Evolutionary conservation across 352 stramenopile species (phyloP), one percentile per base, ranked within the genome.

Genomic region (Phytophthora meadii): DNA sequence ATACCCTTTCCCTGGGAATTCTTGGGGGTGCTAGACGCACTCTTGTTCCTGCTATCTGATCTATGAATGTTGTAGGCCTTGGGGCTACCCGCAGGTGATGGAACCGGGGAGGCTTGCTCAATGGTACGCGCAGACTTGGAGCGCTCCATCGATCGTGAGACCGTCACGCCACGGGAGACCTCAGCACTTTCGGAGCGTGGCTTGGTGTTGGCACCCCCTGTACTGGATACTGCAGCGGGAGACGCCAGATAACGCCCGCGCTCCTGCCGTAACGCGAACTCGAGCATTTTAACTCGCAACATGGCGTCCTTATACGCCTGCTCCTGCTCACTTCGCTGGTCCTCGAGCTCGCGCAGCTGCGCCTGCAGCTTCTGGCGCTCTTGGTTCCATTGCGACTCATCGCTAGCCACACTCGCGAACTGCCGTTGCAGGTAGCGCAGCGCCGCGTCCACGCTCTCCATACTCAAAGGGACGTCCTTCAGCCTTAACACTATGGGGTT

Each of bases 271-370:
- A 96, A 65, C 49, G 88, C 88, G 62, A 94, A 96, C 53, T 96
- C 86, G 65, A 96, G 84, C 88, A 96, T 96, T 69, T 96, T 96
- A 40, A 96, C 74, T 42, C 87, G 88, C 56, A 94, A 61, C 72
- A 96, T 76, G 9, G 82, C 84, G 45, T 96, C 88, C 62, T 94
- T 94, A 61, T 93, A 93, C 36, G 81, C 83, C 24, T 93, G 84
- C 48, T 96, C 88, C 70, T 96, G 88, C 34, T 88, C 72, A 30
- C 77, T 68, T 10, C 84, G 82, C 70, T 94, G 83, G 42, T 71
- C 77, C 63, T 94, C 83, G 14, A 96, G 83, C 53, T 96, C 88
- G 39, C 77, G 78, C 60, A 96, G 72, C 47, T 92, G 80, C 42
- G 83, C 70, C 76, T 94, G 82, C 27, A 96, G 65, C 44, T 85